A percentile compares a stretch with the other conserved stretches of the same genome.
phyloP scores from a whole-genome alignment of 306 rosid species.

The Betula pendula region DNA sequence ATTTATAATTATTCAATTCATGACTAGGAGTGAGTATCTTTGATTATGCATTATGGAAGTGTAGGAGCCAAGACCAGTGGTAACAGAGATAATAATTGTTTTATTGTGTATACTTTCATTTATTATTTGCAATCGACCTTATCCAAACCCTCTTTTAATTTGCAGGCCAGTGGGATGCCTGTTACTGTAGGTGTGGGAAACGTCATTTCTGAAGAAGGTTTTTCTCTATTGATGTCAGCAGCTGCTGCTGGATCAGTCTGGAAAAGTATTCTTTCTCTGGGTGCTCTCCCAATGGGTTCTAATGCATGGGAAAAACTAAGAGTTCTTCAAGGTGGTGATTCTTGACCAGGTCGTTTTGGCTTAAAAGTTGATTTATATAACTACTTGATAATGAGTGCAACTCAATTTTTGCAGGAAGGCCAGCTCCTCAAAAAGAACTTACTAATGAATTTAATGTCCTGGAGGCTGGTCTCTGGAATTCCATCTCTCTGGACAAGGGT shows the following conservation, averaged over 20 bases:
- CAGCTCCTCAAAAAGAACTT: conserved; percentile 87
- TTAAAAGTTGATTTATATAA: not conserved
- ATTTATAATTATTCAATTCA: conserved; percentile 2
- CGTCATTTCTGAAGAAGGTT: conserved; percentile 78
- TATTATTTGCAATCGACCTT: conserved; percentile 5
- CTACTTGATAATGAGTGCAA: not conserved
- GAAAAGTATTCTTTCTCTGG: conserved; percentile 72
- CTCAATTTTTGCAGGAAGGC: conserved; percentile 68
- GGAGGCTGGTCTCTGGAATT: conserved; percentile 92
- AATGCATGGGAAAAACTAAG: conserved; percentile 83
- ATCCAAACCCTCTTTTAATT: conserved; percentile 14
- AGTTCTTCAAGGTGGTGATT: conserved; percentile 60
- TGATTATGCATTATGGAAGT: not conserved
- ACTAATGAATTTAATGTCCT: conserved; percentile 87
- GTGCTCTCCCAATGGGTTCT: conserved; percentile 85
- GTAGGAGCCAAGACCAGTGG: not conserved
- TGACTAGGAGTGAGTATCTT: not conserved
- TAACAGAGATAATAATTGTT: not conserved
- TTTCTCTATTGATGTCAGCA: conserved; percentile 82
- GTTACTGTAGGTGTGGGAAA: conserved; percentile 86
- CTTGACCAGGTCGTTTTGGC: not conserved
- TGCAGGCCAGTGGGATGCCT: conserved; percentile 83
- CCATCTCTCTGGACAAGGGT: conserved; percentile 83
- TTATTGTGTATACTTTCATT: not conserved
- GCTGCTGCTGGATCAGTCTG: conserved; percentile 78